These are phyloP conservation scores for Plasmodium chabaudi DNA, from an alignment of 169 alveolate genomes.

Conservation along the genomic window DNA sequence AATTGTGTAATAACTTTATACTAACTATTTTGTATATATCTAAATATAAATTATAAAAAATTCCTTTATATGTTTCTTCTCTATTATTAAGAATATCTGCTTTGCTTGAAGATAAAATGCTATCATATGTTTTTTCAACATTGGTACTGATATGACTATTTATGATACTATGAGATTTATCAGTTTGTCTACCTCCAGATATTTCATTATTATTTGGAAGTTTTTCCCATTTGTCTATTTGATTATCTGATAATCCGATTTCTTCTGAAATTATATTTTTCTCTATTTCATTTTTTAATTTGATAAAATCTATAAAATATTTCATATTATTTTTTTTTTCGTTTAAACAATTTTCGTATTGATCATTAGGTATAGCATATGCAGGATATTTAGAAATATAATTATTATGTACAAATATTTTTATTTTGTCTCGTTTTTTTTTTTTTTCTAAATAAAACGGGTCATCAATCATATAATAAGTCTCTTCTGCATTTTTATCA, in stretches of 20 bases:
- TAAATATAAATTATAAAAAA: conserved; percentile 37
- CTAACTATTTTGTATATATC: conserved; percentile 60
- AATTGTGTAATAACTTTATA: conserved; percentile 19
- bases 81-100: background rate
- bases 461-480: conserved; percentile 58
- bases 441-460: conserved; percentile 34
- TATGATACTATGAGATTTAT: no score
- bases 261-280: background rate
- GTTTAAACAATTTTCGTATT: background rate
- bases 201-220: no score
- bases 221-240: background rate
- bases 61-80: conserved; percentile 5
- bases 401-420: conserved; percentile 47
- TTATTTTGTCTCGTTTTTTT: conserved; percentile 42
- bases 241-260: background rate
- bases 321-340: conserved; percentile 2
- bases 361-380: background rate
- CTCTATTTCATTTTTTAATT: background rate
- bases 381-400: conserved; percentile 58
- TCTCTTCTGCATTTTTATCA: background rate
- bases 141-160: no score
- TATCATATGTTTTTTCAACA: no score
- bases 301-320: conserved; percentile 17
- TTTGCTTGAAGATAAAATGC: background rate
- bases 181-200: no score